Base-by-base conservation (phyloP, 179 eudicot species). In the Monotropa hypopitys region DNA sequence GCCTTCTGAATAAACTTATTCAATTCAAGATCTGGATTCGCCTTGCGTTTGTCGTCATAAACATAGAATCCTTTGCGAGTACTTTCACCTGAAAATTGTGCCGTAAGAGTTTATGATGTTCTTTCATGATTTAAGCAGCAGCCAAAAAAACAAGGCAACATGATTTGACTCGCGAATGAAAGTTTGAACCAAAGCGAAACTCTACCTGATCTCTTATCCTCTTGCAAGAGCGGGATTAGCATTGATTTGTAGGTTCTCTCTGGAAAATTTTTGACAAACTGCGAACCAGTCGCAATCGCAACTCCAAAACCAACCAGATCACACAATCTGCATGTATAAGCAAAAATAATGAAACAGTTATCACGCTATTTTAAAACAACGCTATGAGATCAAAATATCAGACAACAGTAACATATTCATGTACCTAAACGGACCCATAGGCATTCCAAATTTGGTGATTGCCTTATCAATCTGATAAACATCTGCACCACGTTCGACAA, bases 371-470 rank as follows among this genome's bases (percentile, higher is more conserved):
- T 59, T 12, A 30, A 35, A 38, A 11, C 12, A 7, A 3, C 26
- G 46, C 33, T 4, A 21, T 20, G 42, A 26, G 69, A 20, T 46
- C 45, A 13, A 32, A 43, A 59, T n/a, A n/a, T 38, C 38, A 54
- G 33, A 12, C 21, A 46, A 45, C n/a, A 47, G 69, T n/a, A 46
- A 23, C 20, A 43, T 20, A 53, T 26, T 45, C 26, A 47, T 35
- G 21, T 88, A 95, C 97, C 97, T 92, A 81, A 94, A 91, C 20
- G 98, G 98, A 40, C 98, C 98, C 96, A 94, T 90, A 51, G 98
- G 97, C 98, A 94, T 92, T 82, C 98, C 98, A 71, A 92, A 94
- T 73, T 94, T 94, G 79, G 91, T 86, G 28, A 90, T 87, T 70
- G 85, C 94, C 79, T 76, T 82, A 56, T 94, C 98, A 79, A 94